Evolutionary conservation across 345 rosid genomes (phyloP).

Genomic region (Triadica sebifera): DNA sequence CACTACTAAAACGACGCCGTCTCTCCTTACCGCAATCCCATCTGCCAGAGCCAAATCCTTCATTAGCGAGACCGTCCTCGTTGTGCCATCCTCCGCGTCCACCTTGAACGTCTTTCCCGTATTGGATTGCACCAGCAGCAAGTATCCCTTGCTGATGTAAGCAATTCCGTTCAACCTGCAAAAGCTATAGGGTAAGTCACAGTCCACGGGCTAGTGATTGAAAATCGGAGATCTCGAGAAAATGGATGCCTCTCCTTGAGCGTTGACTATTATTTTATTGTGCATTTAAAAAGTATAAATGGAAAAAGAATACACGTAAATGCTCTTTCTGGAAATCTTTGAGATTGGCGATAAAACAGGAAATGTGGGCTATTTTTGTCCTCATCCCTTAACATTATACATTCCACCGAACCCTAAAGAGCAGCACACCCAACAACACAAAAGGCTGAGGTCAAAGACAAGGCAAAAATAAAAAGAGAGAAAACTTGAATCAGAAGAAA

Average conservation of each 20-base stretch:
- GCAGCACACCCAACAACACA: background rate
- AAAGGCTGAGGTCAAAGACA: background rate
- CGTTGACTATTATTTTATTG: too few relatives aligned
- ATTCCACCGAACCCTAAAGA: too few relatives aligned
- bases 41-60: conserved; percentile 54
- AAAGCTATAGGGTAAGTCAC: conserved; percentile 33
- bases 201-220: conserved; percentile 43
- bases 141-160: conserved; percentile 73
- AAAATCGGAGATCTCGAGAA: conserved; percentile 62
- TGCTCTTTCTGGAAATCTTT: too few relatives aligned
- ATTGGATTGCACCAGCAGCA: conserved; percentile 73
- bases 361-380: too few relatives aligned
- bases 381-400: too few relatives aligned
- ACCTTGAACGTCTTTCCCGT: conserved; percentile 88
- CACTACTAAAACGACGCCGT: conserved; percentile 65
- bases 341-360: too few relatives aligned
- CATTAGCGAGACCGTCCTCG: conserved; percentile 49
- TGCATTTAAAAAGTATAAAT: too few relatives aligned
- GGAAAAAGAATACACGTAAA: too few relatives aligned
- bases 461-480: too few relatives aligned
- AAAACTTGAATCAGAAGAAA: too few relatives aligned
- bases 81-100: conserved; percentile 60
- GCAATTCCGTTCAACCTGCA: conserved; percentile 74
- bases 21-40: conserved; percentile 56
- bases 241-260: conserved; percentile 56